Conservation (phyloP, 1,139 yeast genomes). For the Blastobotrys malaysiensis region DNA sequence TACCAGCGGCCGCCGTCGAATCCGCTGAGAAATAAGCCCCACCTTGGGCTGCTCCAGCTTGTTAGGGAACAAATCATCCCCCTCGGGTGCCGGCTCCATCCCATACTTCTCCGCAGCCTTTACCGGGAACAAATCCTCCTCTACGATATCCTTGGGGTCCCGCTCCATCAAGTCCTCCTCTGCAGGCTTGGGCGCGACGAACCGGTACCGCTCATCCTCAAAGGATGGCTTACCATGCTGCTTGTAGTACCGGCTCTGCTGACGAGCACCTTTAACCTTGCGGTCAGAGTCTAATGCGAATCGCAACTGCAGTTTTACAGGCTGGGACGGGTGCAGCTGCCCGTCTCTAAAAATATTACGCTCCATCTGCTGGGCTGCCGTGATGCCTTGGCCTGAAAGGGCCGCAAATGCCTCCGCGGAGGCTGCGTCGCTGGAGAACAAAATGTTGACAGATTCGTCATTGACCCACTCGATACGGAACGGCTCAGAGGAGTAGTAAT, state of each 20-base stretch:
- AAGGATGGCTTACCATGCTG: constrained; percentile 71
- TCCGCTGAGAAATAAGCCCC: background rate
- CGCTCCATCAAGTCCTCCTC: constrained; percentile 1
- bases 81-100: constrained; percentile 6
- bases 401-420: constrained; percentile 38
- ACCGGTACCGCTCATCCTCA: constrained; percentile 29
- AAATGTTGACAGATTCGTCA: constrained; percentile 54
- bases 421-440: constrained; percentile 44
- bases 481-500: constrained; percentile 40
- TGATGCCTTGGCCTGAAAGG: constrained; percentile 32
- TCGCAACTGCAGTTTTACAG: constrained; percentile 40
- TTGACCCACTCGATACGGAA: constrained; percentile 66
- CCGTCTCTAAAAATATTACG: constrained; percentile 25
- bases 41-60: background rate
- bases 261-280: constrained; percentile 55
- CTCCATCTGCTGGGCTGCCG: background rate
- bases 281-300: constrained; percentile 51
- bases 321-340: constrained; percentile 39
- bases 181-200: background rate
- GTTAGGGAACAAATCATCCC: constrained; percentile 4
- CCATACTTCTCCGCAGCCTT: constrained; percentile 6
- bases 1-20: background rate
- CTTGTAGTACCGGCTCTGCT: constrained; percentile 60
- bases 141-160: constrained; percentile 3
- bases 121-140: constrained; percentile 19